Conservation (phyloP, 148 eudicot genomes). For the Fallopia convolvulus region DNA sequence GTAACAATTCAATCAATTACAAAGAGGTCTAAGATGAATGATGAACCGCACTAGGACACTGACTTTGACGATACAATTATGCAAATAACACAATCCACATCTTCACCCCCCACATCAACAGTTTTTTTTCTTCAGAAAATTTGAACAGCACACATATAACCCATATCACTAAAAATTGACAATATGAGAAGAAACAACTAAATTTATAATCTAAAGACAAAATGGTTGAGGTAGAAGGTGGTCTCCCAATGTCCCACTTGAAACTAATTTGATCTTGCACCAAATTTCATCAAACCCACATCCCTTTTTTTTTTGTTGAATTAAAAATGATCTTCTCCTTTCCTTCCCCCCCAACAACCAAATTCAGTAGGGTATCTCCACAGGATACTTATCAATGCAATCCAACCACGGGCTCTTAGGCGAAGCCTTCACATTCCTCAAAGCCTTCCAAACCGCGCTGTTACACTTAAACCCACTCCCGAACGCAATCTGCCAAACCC, state of each 20-base stretch:
- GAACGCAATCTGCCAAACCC: constrained; percentile 57
- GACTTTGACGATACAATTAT: not conserved
- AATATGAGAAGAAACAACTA: constrained; percentile 2
- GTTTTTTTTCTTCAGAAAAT: not conserved
- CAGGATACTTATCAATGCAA: constrained; percentile 48
- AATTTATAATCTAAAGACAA: not conserved
- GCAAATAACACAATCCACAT: not conserved
- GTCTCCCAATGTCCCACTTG: not conserved
- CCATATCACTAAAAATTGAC: not conserved
- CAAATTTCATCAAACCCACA: no score
- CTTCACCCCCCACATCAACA: not conserved
- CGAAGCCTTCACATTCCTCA: constrained; percentile 37
- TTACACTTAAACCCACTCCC: constrained; percentile 63
- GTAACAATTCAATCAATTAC: not conserved
- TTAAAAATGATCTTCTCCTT: not conserved
- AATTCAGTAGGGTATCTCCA: constrained; percentile 15
- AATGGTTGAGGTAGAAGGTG: not conserved
- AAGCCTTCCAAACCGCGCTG: constrained; percentile 53
- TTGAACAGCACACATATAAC: not conserved
- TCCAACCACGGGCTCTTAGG: constrained; percentile 50
- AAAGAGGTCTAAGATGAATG: not conserved
- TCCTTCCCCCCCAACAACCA: not conserved
- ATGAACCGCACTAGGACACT: not conserved
- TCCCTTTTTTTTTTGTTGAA: not conserved
- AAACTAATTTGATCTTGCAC: not conserved